Percentiles rank a stretch among this genome's conserved stretches.
Evolutionary conservation across 2,329 filamentous ascomycete genomes (phyloP).

Genomic region (Aspergillus sp.): DNA sequence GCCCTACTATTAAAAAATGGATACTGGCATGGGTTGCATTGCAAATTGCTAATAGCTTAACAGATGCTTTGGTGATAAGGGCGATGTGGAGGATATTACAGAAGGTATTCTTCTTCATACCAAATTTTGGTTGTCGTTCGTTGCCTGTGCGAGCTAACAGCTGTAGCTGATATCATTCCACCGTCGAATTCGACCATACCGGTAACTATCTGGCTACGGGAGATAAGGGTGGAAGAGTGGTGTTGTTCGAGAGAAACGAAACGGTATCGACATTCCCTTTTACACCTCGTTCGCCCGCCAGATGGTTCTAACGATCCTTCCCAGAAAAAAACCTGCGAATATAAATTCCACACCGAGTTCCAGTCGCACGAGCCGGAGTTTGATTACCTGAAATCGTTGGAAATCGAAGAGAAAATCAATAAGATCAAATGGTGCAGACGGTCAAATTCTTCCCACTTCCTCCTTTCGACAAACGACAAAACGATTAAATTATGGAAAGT

Average conservation of each 20-base stretch:
- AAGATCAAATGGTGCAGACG: slow-evolving; percentile 99
- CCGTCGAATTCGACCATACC: slow-evolving; percentile 46
- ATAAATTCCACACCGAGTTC: slow-evolving; percentile 99
- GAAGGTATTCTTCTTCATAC: slow-evolving; percentile 55
- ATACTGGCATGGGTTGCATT: not conserved
- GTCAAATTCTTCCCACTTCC: slow-evolving; percentile 96
- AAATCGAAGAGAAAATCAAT: slow-evolving; percentile 99
- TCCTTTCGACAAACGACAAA: slow-evolving; percentile 98
- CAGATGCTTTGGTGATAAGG: slow-evolving; percentile 99
- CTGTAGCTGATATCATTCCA: slow-evolving; percentile 45
- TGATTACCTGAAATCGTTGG: slow-evolving; percentile 96
- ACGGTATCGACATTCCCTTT: slow-evolving; percentile 51
- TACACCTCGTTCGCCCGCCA: slow-evolving; percentile 1
- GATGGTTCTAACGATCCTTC: slow-evolving; percentile 24
- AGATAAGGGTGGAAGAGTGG: slow-evolving; percentile 45
- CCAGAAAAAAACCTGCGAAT: slow-evolving; percentile 99
- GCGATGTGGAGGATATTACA: slow-evolving; percentile 97
- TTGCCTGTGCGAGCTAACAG: not conserved
- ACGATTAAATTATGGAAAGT: slow-evolving; percentile 99
- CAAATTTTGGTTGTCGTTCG: slow-evolving; percentile 4
- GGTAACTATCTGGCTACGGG: slow-evolving; percentile 47
- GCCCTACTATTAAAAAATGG: no score
- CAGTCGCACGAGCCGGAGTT: slow-evolving; percentile 99
- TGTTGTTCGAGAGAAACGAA: slow-evolving; percentile 67
- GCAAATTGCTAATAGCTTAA: slow-evolving; percentile 5